Evolutionary conservation across 257 asterid genomes (phyloP), one percentile per base, ranked within the genome.

Genomic region (Nicotiana otophora): DNA sequence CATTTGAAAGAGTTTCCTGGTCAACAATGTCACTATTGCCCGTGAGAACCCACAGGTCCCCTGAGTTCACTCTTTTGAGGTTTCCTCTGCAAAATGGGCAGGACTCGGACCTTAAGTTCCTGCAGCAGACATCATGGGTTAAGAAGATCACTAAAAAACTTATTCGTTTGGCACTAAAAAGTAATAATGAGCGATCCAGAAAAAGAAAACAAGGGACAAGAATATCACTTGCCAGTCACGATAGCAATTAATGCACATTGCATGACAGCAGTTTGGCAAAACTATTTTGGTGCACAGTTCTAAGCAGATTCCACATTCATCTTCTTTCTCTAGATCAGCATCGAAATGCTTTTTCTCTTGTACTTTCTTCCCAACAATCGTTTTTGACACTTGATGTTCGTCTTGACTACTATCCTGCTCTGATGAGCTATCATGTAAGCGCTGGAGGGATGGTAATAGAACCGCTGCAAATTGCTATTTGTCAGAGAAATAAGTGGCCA

Each of bases 181-280:
- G 34, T 46, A 57, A 23, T 4, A 46, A 11, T 7, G 23, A 10
- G 33, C 11, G 10, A 30, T 3, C 36, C 36, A 23, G 34, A 14
- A 58, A 5, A 23, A 55, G 11, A 39, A 53, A 65, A 80, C 2
- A 7, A 65, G 30, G 36, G 36, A 48, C 36, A 8, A 75, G 68
- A 19, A 5, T 31, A 69, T 15, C 17, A 53, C 66, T 63, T 87
- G 92, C 99, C 97, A 94, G 70, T 94, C 97, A 62, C 88, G 96
- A 33, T 90, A 95, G 84, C 99, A 95, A 84, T 90, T 94, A 76
- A 95, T 91, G 84, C 99, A 95, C 98, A 95, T 95, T 15, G 96
- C 93, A 20, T 94, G 98, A 82, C 97, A 95, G 87, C 99, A 95
- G 82, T 86, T 92, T 9, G 99, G 97, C 87, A 88, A 66, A 75